Conservation (phyloP, 2,329 filamentous ascomycete genomes). For the Neonectria neomacrospora region DNA sequence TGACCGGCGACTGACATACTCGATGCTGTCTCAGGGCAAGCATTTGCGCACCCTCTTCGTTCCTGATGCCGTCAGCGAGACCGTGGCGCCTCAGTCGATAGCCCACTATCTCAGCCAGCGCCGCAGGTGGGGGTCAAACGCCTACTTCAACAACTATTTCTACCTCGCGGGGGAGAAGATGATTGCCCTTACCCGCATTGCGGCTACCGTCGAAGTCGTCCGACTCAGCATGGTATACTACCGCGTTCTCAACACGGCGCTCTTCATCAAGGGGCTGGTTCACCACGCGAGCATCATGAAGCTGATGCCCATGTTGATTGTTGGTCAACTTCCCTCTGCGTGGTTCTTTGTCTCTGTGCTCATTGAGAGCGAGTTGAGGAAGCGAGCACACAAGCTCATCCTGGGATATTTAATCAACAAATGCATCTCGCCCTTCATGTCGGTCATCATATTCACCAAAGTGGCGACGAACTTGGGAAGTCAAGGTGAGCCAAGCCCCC, state of each 20-base stretch:
- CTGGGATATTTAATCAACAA: slow-evolving; percentile 37
- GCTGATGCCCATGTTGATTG: slow-evolving; percentile 34
- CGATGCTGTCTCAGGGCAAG: slow-evolving; percentile 36
- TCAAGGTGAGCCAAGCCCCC: slow-evolving; percentile 24
- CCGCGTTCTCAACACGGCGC: slow-evolving; percentile 46
- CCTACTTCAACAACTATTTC: slow-evolving; percentile 52
- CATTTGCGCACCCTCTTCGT: slow-evolving; percentile 46
- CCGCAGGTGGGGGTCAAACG: slow-evolving; percentile 50
- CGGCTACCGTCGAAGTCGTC: slow-evolving; percentile 46
- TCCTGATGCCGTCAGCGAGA: slow-evolving; percentile 48
- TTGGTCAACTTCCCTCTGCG: slow-evolving; percentile 28
- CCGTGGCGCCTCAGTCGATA: slow-evolving; percentile 48
- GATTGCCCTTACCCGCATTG: slow-evolving; percentile 52
- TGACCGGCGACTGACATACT: slow-evolving; percentile 37
- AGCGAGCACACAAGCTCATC: slow-evolving; percentile 32
- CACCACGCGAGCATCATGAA: slow-evolving; percentile 23
- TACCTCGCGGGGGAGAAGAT: slow-evolving; percentile 48
- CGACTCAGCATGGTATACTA: slow-evolving; percentile 49
- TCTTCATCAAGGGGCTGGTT: slow-evolving; percentile 41
- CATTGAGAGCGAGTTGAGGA: slow-evolving; percentile 29
- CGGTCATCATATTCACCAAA: slow-evolving; percentile 40
- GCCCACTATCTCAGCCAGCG: slow-evolving; percentile 49
- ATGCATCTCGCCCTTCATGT: slow-evolving; percentile 36
- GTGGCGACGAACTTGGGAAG: slow-evolving; percentile 38
- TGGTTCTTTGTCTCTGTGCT: slow-evolving; percentile 38